Evolutionary conservation across 345 rosid genomes (phyloP), one percentile per base, ranked within the genome.

Genomic region (Moricandia arvensis): DNA sequence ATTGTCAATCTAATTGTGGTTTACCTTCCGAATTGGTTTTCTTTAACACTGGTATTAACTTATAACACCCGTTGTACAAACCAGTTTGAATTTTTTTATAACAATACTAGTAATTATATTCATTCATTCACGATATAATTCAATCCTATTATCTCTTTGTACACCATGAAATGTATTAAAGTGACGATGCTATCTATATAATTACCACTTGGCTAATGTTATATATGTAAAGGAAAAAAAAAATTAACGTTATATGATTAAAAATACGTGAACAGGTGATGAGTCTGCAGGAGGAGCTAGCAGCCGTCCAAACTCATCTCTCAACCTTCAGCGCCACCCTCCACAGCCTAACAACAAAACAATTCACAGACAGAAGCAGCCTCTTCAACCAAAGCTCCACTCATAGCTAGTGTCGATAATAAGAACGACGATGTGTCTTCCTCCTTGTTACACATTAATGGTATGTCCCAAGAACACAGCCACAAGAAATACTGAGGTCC

Each of bases 251-350:
- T 34, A 17, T 34, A 62, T 17, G 1, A 62, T 62, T 2, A 34
- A 16, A 13, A 5, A 63, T 13, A 43, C 9, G 55, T 54, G 72
- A 75, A 62, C 70, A 92, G 96, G 90, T 88, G 7, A 81, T 86
- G 77, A 85, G 81, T 81, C 77, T 93, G 38, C 93, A 89, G 74
- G 92, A 96, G 3, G 97, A 93, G 72, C 75, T 93, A 27, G 88
- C 89, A 0, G 72, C 47, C 78, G 72, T 82, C 31, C 93, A 88
- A 70, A 87, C 89, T 34, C 83, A 82, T 15, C 86, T 89, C 16
- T 77, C 88, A 2, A 75, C 85, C n/a, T 91, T 71, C 89, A 82
- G 51, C 74, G 73, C 27, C 34, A 82, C 12, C 78, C 84, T 31
- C 64, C 58, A 6, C 26, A 12, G 61, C 34, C 72, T 65, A 68